Evolutionary conservation across 176 grass and related monocot genomes (phyloP), one percentile per base, ranked within the genome.

Genomic region (Hyparrhenia diplandra): DNA sequence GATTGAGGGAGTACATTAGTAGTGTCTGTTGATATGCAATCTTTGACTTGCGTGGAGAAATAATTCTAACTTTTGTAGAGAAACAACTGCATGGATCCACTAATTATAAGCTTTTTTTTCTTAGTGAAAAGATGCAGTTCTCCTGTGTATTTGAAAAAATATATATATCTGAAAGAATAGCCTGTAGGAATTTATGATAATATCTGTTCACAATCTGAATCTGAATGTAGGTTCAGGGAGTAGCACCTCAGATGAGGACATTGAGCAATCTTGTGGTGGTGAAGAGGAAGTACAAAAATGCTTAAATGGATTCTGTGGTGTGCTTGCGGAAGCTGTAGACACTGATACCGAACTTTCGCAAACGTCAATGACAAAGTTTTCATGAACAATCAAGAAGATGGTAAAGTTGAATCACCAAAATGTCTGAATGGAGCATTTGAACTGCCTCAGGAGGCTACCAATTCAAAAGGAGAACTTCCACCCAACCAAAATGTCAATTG

Each of bases 211-310:
- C 49, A 31, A 2, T 75, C 10, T 63, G 31, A 57, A 57, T 68
- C n/a, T n/a, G n/a, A n/a, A n/a, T n/a, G 10, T 72, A 82, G 79
- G 64, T 82, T 71, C 85, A 58, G 77, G 9, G 65, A 66, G 59
- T 82, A 82, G 62, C 64, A 76, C 36, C 71, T 87, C 78, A 47
- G 78, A 82, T 52, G 64, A 82, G 65, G 79, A 77, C 30, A 71
- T 24, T 37, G 63, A 54, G 18, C 64, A 52, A 61, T 76, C 39
- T 39, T 67, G n/a, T 82, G 71, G 75, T 30, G 37, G 37, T 32
- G 13, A 18, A 64, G 62, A 82, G 30, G 64, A 49, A 18, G 46
- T 61, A 69, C 72, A 62, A 16, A 64, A 40, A 59, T 69, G 79
- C 71, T 40, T 62, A 30, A 82, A 77, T 49, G 64, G 57, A 69